Conservation (phyloP, 257 asterid genomes). For the Cinchona pubescens region DNA sequence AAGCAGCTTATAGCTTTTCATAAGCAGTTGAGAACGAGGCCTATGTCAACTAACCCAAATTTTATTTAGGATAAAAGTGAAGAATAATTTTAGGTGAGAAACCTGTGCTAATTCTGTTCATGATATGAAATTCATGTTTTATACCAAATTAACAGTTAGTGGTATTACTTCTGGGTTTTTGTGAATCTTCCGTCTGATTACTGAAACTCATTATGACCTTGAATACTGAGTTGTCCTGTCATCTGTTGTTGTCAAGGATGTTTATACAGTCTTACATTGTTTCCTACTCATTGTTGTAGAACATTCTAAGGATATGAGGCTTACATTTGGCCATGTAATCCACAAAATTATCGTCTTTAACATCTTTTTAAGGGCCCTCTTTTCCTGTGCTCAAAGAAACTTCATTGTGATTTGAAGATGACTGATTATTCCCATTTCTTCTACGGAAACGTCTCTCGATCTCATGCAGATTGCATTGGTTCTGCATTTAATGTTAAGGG, state of each 20-base stretch:
- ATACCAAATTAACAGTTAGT: not conserved
- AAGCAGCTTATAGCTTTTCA: too few species aligned
- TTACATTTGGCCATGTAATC: not conserved
- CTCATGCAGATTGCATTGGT: conserved; percentile 90
- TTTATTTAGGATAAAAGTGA: not conserved
- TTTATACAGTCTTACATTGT: not conserved
- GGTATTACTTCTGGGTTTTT: too few species aligned
- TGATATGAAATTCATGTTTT: not conserved
- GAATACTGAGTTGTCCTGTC: not conserved
- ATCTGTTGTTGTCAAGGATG: not conserved
- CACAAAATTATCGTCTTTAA: not conserved
- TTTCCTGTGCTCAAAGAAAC: not conserved
- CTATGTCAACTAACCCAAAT: not conserved
- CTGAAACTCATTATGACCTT: not conserved
- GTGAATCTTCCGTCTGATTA: too few species aligned
- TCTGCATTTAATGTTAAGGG: conserved; percentile 97
- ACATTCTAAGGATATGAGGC: not conserved
- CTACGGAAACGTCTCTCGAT: not conserved
- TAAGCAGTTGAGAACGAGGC: too few species aligned
- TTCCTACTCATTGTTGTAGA: not conserved
- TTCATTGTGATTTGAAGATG: not conserved
- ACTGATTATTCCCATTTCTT: not conserved
- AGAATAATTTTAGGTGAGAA: not conserved
- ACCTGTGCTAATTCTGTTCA: not conserved
- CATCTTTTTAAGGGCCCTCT: not conserved